These are phyloP conservation scores for Centrapalus pauciflorus DNA, from an alignment of 129 eudicot genomes.

Conservation along the genomic window DNA sequence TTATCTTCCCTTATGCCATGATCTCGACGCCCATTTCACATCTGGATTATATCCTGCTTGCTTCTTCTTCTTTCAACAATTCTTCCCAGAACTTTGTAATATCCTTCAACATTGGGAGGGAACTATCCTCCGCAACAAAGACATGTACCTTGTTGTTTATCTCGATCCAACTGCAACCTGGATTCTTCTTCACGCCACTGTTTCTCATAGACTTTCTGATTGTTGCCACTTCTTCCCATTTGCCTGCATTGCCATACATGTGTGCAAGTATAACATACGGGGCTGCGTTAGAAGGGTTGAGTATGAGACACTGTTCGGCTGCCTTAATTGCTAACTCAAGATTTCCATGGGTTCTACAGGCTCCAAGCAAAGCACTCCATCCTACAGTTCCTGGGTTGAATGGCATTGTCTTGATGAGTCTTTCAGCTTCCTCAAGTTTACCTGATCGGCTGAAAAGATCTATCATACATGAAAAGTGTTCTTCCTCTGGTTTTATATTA, in stretches of 20 bases:
- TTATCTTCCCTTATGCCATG: constrained; percentile 35
- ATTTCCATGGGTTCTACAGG: constrained; percentile 61
- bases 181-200: constrained; percentile 56
- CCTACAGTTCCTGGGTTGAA: constrained; percentile 49
- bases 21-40: constrained; percentile 42
- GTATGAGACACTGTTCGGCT: constrained; percentile 49
- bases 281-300: constrained; percentile 65
- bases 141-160: constrained; percentile 60
- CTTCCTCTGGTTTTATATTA: constrained; percentile 46
- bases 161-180: constrained; percentile 96
- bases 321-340: constrained; percentile 63
- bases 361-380: constrained; percentile 81
- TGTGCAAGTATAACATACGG: constrained; percentile 77
- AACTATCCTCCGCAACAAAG: constrained; percentile 71
- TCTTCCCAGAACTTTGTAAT: constrained; percentile 49
- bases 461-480: constrained; percentile 71
- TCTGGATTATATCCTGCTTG: constrained; percentile 63
- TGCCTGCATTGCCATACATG: constrained; percentile 46
- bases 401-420: constrained; percentile 58
- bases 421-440: constrained; percentile 56
- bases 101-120: constrained; percentile 64
- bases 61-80: constrained; percentile 49
- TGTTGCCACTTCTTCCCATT: constrained; percentile 67
- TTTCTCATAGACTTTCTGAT: constrained; percentile 53
- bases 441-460: constrained; percentile 78